Evolutionary conservation across 2,329 filamentous ascomycete species (phyloP), one percentile per base, ranked within the genome.

Genomic region (Fusarium coffeatum): DNA sequence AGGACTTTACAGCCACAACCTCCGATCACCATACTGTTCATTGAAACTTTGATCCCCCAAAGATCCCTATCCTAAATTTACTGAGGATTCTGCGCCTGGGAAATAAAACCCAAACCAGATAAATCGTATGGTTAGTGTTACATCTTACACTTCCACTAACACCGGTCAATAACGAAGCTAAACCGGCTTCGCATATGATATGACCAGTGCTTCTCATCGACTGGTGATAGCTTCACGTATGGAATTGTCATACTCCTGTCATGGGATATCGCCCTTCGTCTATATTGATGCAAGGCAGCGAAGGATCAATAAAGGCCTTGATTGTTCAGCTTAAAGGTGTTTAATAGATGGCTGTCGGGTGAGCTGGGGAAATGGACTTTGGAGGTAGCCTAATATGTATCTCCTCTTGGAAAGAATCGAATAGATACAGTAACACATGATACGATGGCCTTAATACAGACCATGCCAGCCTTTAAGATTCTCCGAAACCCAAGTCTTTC

Each of bases 401-500:
- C 9, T 18, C 16, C 32, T 18, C 0, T 18, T 10, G 5, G 18
- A n/a, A n/a, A 11, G 18, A 37, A 37, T 5, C 10, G 11, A n/a
- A 12, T 10, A 2, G 18, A 10, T 7, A n/a, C 9, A 4, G 1
- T 0, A 6, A 37, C 18, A 37, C 2, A 11, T 4, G 11, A 37
- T 4, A n/a, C 16, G 6, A 37, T n/a, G 10, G 34, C 6, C 3
- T 37, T 5, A 11, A n/a, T n/a, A 37, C 18, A n/a, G 3, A 5
- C 12, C 4, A 0, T 37, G 18, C 6, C 34, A 37, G 4, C 5
- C 9, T 20, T 8, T 40, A 50, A 15, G 12, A 10, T 6, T 5
- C 5, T 15, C 8, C 22, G 10, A 67, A 64, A 3, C 59, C 64
- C 6, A 71, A 11, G 2, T 15, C 45, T 11, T 20, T 28, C 51